Evolutionary conservation across 257 asterid species (phyloP).

Genomic region (Datura wrightii): DNA sequence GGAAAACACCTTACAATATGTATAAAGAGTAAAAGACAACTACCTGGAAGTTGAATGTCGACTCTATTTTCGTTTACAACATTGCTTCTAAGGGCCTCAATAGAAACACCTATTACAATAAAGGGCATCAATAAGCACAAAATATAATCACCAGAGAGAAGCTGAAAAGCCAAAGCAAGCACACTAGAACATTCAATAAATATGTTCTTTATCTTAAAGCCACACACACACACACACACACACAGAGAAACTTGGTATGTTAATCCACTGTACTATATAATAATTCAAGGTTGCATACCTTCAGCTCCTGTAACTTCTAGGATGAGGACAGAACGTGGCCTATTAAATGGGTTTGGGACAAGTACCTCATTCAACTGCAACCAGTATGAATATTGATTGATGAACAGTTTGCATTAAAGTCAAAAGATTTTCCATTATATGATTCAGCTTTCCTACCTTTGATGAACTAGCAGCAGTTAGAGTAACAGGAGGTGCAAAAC

Average conservation of each 20-base stretch:
- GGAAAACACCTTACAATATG: slow-evolving; percentile 24
- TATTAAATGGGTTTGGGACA: slow-evolving; percentile 85
- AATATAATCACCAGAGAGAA: background rate
- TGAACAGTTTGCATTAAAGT: background rate
- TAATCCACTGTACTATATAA: background rate
- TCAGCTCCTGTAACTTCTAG: slow-evolving; percentile 80
- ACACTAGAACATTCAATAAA: background rate
- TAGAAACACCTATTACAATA: slow-evolving; percentile 35
- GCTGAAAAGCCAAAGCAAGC: background rate
- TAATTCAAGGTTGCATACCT: slow-evolving; percentile 50
- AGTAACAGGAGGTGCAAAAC: slow-evolving; percentile 74
- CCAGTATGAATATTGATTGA: slow-evolving; percentile 21
- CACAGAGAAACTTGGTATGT: background rate
- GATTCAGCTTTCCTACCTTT: slow-evolving; percentile 56
- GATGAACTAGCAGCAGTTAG: slow-evolving; percentile 75
- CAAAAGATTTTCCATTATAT: background rate
- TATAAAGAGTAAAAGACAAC: slow-evolving; percentile 35
- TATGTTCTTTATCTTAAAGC: background rate
- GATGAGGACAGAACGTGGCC: slow-evolving; percentile 78
- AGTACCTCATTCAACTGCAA: slow-evolving; percentile 90
- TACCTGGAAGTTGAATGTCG: slow-evolving; percentile 81
- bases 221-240: background rate
- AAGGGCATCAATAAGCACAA: slow-evolving; percentile 22
- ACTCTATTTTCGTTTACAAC: slow-evolving; percentile 53
- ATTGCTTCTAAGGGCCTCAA: slow-evolving; percentile 60